phyloP scores from a whole-genome alignment of 1,284 basidiomycete species.

The Ceratobasidium sp. region DNA sequence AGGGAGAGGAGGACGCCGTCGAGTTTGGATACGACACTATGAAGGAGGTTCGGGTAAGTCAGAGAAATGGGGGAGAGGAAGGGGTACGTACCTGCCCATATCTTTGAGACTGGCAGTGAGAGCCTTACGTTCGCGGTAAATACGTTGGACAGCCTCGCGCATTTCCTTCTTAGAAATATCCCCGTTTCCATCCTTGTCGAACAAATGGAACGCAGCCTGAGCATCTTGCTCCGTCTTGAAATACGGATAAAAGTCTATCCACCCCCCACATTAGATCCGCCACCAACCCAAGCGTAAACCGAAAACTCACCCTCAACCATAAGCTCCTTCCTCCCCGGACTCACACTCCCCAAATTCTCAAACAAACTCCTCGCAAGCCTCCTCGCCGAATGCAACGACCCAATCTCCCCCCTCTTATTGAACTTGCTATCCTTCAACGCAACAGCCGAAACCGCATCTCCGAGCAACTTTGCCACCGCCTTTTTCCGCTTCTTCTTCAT shows the following conservation, averaged over 20 bases:
- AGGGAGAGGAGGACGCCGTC: slow-evolving; percentile 78
- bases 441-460: slow-evolving; percentile 73
- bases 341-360: slow-evolving; percentile 71
- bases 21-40: slow-evolving; percentile 79
- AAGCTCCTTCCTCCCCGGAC: slow-evolving; percentile 70
- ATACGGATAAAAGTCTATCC: slow-evolving; percentile 81
- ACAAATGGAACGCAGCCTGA: slow-evolving; percentile 78
- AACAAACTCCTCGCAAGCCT: slow-evolving; percentile 82
- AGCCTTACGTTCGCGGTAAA: slow-evolving; percentile 83
- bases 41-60: slow-evolving; percentile 56
- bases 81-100: slow-evolving; percentile 32
- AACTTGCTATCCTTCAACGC: slow-evolving; percentile 76
- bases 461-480: slow-evolving; percentile 73
- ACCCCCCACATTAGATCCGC: slow-evolving; percentile 43
- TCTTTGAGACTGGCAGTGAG: slow-evolving; percentile 80
- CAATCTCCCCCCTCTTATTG: slow-evolving; percentile 68
- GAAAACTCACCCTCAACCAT: slow-evolving; percentile 70
- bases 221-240: slow-evolving; percentile 81
- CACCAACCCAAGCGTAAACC: slow-evolving; percentile 25
- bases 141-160: slow-evolving; percentile 85
- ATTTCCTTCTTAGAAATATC: slow-evolving; percentile 86
- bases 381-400: slow-evolving; percentile 76
- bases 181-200: slow-evolving; percentile 87
- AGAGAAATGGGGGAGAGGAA: slow-evolving; percentile 11
- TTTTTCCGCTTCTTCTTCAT: slow-evolving; percentile 62